phyloP scores from a whole-genome alignment of 495 filamentous ascomycete genomes.

The Clavariopsis aquatica region DNA sequence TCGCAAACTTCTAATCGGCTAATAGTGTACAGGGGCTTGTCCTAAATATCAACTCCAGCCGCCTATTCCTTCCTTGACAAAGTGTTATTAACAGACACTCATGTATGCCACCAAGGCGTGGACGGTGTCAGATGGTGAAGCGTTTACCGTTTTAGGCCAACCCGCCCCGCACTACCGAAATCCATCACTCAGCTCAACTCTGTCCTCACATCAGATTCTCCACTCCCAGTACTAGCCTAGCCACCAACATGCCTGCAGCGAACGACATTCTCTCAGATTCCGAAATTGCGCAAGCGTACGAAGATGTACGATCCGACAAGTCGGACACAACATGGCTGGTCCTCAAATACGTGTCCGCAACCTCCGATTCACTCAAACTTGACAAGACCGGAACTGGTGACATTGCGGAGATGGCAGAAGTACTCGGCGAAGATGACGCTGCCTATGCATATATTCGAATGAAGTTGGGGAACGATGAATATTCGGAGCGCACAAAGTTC shows the following conservation, averaged over 20 bases:
- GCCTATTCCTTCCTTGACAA: no score
- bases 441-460: conserved; percentile 58
- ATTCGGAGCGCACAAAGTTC: conserved; percentile 61
- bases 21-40: no score
- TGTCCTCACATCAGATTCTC: background rate
- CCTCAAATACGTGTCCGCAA: conserved; percentile 53
- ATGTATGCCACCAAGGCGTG: no score
- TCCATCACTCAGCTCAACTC: background rate
- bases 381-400: conserved; percentile 54
- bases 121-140: background rate
- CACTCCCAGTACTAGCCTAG: background rate
- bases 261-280: conserved; percentile 22
- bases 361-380: conserved; percentile 52
- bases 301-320: conserved; percentile 54
- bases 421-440: conserved; percentile 53
- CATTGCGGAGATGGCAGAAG: conserved; percentile 50
- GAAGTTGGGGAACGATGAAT: conserved; percentile 62
- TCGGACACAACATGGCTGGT: conserved; percentile 59
- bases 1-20: no score
- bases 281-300: conserved; percentile 29
- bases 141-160: background rate
- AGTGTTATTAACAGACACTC: no score
- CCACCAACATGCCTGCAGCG: conserved; percentile 18
- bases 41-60: no score
- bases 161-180: background rate